Conservation (phyloP, 108 stramenopile species). For the Schizochytrium sp. region DNA sequence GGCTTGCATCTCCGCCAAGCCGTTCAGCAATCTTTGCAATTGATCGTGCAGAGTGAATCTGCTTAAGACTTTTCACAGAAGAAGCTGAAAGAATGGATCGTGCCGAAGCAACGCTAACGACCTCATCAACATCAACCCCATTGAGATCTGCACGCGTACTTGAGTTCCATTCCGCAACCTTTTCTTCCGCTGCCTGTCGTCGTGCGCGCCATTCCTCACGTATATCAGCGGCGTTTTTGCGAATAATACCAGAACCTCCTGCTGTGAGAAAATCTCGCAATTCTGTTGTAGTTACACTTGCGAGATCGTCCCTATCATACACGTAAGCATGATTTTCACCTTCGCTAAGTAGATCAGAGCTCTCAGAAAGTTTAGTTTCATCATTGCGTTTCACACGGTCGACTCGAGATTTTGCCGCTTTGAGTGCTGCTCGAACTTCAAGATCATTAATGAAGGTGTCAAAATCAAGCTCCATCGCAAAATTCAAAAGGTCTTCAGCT, state of each 20-base stretch:
- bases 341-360: constrained; percentile 53
- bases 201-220: constrained; percentile 68
- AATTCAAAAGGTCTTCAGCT: constrained; percentile 82
- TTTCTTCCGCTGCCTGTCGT: constrained; percentile 45
- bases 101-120: not conserved
- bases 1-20: constrained; percentile 32
- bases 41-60: constrained; percentile 58
- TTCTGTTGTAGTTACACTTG: constrained; percentile 57
- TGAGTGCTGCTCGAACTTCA: constrained; percentile 77
- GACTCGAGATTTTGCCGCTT: constrained; percentile 63
- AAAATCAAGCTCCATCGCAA: constrained; percentile 82
- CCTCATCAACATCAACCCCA: not conserved
- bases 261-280: constrained; percentile 63
- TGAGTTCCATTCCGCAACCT: constrained; percentile 53
- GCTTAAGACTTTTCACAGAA: constrained; percentile 33
- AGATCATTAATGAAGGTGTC: constrained; percentile 84
- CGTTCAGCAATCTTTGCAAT: constrained; percentile 56
- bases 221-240: constrained; percentile 63
- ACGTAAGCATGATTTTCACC: not conserved
- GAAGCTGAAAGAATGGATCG: constrained; percentile 24
- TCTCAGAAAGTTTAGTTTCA: constrained; percentile 59
- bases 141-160: not conserved
- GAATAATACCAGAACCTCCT: constrained; percentile 6
- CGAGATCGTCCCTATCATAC: not conserved
- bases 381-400: not conserved